These are phyloP conservation scores for Chlorella sp. DNA, from an alignment of 139 green algal species.

Conservation along the genomic window DNA sequence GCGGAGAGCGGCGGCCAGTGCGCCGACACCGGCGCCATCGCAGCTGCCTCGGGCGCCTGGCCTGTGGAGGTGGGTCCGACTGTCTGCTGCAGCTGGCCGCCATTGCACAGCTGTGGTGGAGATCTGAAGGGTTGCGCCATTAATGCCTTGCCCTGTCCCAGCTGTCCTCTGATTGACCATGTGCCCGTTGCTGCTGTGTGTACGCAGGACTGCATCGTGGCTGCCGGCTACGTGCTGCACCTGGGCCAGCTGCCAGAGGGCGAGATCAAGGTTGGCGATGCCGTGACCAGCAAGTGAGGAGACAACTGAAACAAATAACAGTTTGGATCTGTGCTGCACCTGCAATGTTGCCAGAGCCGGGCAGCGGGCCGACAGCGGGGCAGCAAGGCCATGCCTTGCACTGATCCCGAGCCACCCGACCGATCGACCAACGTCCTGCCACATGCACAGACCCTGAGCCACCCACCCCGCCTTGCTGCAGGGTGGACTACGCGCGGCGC, in stretches of 20 bases:
- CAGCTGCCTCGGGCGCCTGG: conserved; percentile 40
- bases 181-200: not conserved
- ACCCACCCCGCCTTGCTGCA: too few relatives aligned
- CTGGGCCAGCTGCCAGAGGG: conserved; percentile 52
- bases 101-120: too few relatives aligned
- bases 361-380: too few relatives aligned
- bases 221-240: conserved; percentile 97
- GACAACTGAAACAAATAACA: too few relatives aligned
- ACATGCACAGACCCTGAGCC: too few relatives aligned
- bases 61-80: conserved; percentile 9
- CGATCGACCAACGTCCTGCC: too few relatives aligned
- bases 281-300: conserved; percentile 60
- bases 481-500: conserved; percentile 88
- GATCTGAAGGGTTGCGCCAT: too few relatives aligned
- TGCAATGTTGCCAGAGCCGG: too few relatives aligned
- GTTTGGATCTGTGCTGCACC: too few relatives aligned
- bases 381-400: too few relatives aligned
- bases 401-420: too few relatives aligned
- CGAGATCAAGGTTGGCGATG: conserved; percentile 74
- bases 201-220: conserved; percentile 64
- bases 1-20: conserved; percentile 92
- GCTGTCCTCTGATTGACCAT: not conserved
- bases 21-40: conserved; percentile 79
- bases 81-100: not conserved
- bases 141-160: too few relatives aligned